Evolutionary conservation across 202 grass and related monocot genomes (phyloP).

Genomic region (Dendrocalamus latiflorus): DNA sequence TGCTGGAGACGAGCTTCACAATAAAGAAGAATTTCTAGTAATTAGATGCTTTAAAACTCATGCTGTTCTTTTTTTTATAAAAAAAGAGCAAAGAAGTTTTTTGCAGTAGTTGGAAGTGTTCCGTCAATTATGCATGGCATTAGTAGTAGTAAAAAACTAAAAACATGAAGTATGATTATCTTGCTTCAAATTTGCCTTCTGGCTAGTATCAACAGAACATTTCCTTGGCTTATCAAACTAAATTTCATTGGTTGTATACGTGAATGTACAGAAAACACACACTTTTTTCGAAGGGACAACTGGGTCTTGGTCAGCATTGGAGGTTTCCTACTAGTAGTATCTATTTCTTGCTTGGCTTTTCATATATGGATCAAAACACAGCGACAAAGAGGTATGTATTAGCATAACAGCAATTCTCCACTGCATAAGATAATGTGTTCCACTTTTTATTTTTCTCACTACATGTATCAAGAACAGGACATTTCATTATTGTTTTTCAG

Average conservation of each 20-base stretch:
- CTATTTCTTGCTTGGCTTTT: slow-evolving; percentile 26
- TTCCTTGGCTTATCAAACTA: neutral
- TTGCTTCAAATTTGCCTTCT: neutral
- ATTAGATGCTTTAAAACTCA: neutral
- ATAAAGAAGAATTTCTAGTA: neutral
- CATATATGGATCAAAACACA: slow-evolving; percentile 52
- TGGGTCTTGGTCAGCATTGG: slow-evolving; percentile 24
- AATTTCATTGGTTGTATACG: slow-evolving; percentile 4
- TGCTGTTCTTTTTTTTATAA: neutral
- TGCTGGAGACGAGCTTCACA: neutral
- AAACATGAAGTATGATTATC: neutral
- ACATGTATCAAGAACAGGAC: slow-evolving; percentile 3
- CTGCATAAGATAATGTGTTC: neutral
- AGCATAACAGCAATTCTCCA: neutral
- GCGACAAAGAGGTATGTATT: slow-evolving; percentile 20
- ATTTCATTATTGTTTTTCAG: slow-evolving; percentile 23
- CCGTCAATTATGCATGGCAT: no score
- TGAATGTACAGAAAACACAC: slow-evolving; percentile 22
- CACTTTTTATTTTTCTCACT: neutral
- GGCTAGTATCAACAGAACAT: neutral
- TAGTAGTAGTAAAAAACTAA: no score
- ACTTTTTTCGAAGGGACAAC: slow-evolving; percentile 10
- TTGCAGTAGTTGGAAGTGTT: no score
- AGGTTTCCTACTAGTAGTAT: slow-evolving; percentile 35
- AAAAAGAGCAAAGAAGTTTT: no score